These are phyloP conservation scores for Solanum neorickii DNA, from an alignment of 257 asterid species.

Conservation along the genomic window DNA sequence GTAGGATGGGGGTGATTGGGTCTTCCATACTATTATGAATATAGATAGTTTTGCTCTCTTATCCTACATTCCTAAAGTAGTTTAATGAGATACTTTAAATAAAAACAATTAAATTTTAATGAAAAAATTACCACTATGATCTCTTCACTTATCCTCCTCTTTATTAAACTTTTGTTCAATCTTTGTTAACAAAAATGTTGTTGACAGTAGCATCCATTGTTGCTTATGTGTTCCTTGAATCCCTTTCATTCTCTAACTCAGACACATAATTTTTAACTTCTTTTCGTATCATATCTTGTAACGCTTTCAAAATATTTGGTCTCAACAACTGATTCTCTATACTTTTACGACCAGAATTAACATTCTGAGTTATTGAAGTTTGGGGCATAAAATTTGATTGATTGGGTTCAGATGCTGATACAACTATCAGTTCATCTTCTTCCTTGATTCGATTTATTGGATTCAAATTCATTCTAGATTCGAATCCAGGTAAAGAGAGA, in stretches of 20 bases:
- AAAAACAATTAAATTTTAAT: no score
- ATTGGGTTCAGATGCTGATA: not conserved
- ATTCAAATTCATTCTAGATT: not conserved
- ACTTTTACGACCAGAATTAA: not conserved
- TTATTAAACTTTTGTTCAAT: not conserved
- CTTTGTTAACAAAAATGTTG: not conserved
- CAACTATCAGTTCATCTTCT: no score
- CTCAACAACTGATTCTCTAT: not conserved
- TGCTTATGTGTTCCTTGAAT: not conserved
- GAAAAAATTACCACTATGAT: not conserved
- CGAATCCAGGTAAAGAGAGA: not conserved
- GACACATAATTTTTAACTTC: not conserved
- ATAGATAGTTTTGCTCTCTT: no score
- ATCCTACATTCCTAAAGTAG: not conserved
- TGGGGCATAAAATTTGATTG: not conserved
- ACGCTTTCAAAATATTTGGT: not conserved
- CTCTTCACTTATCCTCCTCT: not conserved
- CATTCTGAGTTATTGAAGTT: not conserved
- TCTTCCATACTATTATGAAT: not conserved
- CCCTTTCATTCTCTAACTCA: not conserved
- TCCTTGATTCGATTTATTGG: not conserved
- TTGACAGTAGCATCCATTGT: not conserved
- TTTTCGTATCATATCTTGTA: conserved; percentile 1
- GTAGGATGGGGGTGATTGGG: not conserved
- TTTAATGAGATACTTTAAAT: not conserved